Base-by-base conservation (phyloP, 495 filamentous ascomycete genomes). In the Cryomyces minteri region DNA sequence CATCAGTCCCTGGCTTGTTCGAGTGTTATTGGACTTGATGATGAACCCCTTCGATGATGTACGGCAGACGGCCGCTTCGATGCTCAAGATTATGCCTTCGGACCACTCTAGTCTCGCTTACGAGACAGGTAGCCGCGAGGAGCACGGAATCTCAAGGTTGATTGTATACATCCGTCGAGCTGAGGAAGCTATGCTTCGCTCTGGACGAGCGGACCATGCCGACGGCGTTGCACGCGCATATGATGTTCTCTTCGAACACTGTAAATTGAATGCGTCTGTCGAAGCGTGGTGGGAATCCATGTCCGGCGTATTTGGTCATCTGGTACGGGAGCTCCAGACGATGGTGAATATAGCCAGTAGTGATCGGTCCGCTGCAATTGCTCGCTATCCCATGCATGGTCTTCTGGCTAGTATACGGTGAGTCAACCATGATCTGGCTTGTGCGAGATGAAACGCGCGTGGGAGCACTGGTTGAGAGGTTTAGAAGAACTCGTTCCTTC, bases 21-120 rank as follows among this genome's bases (percentile, higher is more conserved):
- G 70, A 32, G 52, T 78, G 14, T 62, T 94, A 6, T 54, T 86
- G 4, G 85, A 95, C 57, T 72, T 90, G 7, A 53, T 94, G 1
- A 62, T 90, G 40, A 80, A 96, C 54, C 83, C 88, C 0, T 98
- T 88, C 54, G 90, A 98, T 48, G 90, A 98, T 63, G 81, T 96
- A 8, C 71, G 90, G 48, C 73, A 72, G 36, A 64, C 65, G 1
- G 73, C 90, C 5, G 59, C 75, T 0, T 62, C 64, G 5, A 61
- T 85, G 11, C 48, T 93, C 29, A 42, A 50, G 46, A 8, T 41
- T 48, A 32, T 37, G 37, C 3, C 41, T 33, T 40, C 46, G 34
- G 34, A 38, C 1, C 34, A 38, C 12, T 9, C 9, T 14, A 38
- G 12, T 38, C 9, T 14, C 3, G 34, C 34, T 38, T 38, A 9